These are phyloP conservation scores for Pleurostoma richardsiae DNA, from an alignment of 2,329 filamentous ascomycete species.

Conservation along the genomic window DNA sequence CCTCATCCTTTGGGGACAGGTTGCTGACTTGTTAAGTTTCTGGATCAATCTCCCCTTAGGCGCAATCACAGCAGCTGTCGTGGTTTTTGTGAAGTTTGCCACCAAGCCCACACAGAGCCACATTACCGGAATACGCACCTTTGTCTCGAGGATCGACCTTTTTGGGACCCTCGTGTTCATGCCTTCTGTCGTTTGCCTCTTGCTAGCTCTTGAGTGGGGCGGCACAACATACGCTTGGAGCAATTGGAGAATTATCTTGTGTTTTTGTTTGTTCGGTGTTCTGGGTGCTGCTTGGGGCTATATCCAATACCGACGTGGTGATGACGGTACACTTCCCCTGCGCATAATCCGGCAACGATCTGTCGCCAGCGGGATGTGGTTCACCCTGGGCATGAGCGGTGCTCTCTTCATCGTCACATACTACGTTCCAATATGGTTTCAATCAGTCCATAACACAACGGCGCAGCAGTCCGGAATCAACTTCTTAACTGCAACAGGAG, in stretches of 20 bases:
- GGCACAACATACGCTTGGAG: conserved; percentile 17
- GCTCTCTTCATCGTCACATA: conserved; percentile 6
- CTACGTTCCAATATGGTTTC: conserved; percentile 22
- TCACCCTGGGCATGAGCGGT: conserved; percentile 7
- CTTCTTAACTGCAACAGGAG: conserved; percentile 7
- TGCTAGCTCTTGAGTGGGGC: too few relatives aligned
- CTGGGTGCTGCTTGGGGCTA: conserved; percentile 23
- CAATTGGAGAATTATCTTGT: conserved; percentile 27
- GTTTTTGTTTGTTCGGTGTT: conserved; percentile 28
- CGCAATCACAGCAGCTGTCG: conserved; percentile 10
- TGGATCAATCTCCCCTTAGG: conserved; percentile 11
- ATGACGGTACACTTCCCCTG: conserved; percentile 33
- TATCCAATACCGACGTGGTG: conserved; percentile 28
- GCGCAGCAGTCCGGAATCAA: conserved; percentile 20
- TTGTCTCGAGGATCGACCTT: conserved; percentile 4
- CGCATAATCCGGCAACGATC: conserved; percentile 31
- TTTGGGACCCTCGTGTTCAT: conserved; percentile 7
- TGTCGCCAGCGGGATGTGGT: conserved; percentile 19
- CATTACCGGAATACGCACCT: background rate
- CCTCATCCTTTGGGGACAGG: too few relatives aligned
- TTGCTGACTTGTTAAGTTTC: background rate
- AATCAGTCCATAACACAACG: conserved; percentile 15
- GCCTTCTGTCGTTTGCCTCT: background rate
- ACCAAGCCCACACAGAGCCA: conserved; percentile 9
- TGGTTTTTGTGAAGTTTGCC: conserved; percentile 17